Percentiles rank a stretch among this genome's conserved stretches.
Conservation (phyloP, 805 yeast genomes). For the Cyberlindnera nakhonratchasimensis region DNA sequence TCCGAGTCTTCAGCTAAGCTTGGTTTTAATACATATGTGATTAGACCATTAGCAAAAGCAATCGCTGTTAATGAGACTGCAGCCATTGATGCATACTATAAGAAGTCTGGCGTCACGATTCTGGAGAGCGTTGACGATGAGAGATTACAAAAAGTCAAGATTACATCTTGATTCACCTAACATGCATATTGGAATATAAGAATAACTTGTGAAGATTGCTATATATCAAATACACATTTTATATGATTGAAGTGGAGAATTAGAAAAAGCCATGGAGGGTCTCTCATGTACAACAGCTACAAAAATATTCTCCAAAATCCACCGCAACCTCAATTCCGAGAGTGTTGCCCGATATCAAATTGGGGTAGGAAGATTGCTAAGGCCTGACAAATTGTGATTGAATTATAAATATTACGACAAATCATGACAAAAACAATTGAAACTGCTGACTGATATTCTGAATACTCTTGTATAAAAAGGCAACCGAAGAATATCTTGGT, state of each 20-base stretch:
- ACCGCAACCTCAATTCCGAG: too few species aligned
- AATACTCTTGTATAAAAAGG: too few species aligned
- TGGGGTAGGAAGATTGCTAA: conserved; percentile 4
- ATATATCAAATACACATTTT: too few species aligned
- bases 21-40: conserved; percentile 65
- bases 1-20: conserved; percentile 60
- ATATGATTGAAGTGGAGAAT: too few species aligned
- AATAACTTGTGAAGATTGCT: too few species aligned
- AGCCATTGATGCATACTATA: conserved; percentile 36
- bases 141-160: not conserved
- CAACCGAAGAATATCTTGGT: too few species aligned
- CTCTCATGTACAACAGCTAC: too few species aligned
- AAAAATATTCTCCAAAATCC: too few species aligned
- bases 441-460: too few species aligned
- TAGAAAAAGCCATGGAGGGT: too few species aligned
- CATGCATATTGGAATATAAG: too few species aligned
- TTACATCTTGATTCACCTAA: too few species aligned
- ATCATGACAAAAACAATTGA: not conserved
- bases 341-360: not conserved
- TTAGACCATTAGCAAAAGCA: conserved; percentile 53
- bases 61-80: conserved; percentile 44
- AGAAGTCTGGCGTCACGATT: conserved; percentile 32
- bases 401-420: not conserved
- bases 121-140: conserved; percentile 18
- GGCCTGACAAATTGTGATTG: conserved; percentile 4